Evolutionary conservation across 768 basidiomycete species (phyloP).

Genomic region (Mycena pura): DNA sequence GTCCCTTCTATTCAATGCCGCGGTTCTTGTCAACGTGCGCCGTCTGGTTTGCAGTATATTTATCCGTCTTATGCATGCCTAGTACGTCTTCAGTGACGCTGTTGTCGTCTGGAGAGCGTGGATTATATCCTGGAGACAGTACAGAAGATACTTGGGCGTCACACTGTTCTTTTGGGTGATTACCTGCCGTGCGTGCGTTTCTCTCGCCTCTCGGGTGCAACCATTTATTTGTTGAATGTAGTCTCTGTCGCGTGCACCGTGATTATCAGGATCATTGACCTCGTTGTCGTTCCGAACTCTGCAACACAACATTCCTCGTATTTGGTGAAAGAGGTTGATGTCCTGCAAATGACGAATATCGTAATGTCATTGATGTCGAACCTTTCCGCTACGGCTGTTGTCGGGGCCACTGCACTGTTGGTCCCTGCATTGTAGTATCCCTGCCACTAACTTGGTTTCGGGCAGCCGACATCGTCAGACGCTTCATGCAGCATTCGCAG

Average conservation of each 20-base stretch:
- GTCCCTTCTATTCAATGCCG: conserved; percentile 7
- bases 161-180: conserved; percentile 5
- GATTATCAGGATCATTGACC: no score
- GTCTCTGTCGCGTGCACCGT: not conserved
- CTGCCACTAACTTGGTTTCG: not conserved
- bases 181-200: conserved; percentile 4
- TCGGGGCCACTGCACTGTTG: not conserved
- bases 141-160: conserved; percentile 1
- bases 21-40: conserved; percentile 12
- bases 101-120: conserved; percentile 24
- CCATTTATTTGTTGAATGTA: not conserved
- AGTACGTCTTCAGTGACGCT: conserved; percentile 12
- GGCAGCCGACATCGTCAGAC: conserved; percentile 1
- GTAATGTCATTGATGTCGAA: no score
- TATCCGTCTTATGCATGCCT: not conserved
- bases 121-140: conserved; percentile 4
- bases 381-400: not conserved
- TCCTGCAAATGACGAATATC: no score
- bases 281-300: no score
- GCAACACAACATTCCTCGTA: no score
- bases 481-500: not conserved
- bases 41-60: not conserved
- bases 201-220: not conserved
- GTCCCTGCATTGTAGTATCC: not conserved
- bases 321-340: no score